phyloP scores from a whole-genome alignment of 2,329 filamentous ascomycete species.

The Paraconiothyrium brasiliense region DNA sequence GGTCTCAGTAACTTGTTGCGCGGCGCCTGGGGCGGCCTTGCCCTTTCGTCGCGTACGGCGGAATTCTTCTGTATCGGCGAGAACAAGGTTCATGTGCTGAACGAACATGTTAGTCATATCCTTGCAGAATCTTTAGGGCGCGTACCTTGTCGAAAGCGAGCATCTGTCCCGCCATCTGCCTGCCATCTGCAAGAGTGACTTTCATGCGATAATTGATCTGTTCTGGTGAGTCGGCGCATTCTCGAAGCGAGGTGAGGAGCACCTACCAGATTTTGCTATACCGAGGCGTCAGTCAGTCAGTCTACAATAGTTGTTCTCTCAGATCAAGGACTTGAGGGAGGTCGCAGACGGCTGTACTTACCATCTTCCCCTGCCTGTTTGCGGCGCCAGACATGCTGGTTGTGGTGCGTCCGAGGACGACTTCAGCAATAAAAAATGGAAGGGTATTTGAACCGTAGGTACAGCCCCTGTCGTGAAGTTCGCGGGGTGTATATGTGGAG shows the following conservation, averaged over 20 bases:
- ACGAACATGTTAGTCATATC: constrained; percentile 25
- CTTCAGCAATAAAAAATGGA: constrained; percentile 32
- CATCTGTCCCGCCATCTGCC: constrained; percentile 98
- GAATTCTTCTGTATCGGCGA: constrained; percentile 86
- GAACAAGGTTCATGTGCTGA: constrained; percentile 98
- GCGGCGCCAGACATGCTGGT: constrained; percentile 55
- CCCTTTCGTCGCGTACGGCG: constrained; percentile 53
- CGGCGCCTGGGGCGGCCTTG: constrained; percentile 73
- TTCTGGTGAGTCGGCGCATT: constrained; percentile 31
- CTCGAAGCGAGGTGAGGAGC: constrained; percentile 27
- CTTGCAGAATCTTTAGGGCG: constrained; percentile 11
- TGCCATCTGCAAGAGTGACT: constrained; percentile 91
- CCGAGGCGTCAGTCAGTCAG: constrained; percentile 52
- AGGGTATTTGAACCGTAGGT: constrained; percentile 15
- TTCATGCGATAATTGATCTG: constrained; percentile 99
- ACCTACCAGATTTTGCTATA: constrained; percentile 72
- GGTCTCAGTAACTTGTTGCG: constrained; percentile 76
- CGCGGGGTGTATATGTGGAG: constrained; percentile 36
- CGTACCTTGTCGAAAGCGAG: constrained; percentile 95
- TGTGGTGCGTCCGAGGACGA: constrained; percentile 55
- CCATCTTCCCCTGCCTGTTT: constrained; percentile 99
- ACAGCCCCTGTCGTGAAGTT: constrained; percentile 29
- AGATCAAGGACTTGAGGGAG: constrained; percentile 45
- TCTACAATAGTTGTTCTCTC: constrained; percentile 56
- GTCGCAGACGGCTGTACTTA: constrained; percentile 64